Percentiles rank a stretch among this genome's conserved stretches.
These are phyloP conservation scores for Colletotrichum coccodes DNA, from an alignment of 2,329 filamentous ascomycete species.

Conservation along the genomic window DNA sequence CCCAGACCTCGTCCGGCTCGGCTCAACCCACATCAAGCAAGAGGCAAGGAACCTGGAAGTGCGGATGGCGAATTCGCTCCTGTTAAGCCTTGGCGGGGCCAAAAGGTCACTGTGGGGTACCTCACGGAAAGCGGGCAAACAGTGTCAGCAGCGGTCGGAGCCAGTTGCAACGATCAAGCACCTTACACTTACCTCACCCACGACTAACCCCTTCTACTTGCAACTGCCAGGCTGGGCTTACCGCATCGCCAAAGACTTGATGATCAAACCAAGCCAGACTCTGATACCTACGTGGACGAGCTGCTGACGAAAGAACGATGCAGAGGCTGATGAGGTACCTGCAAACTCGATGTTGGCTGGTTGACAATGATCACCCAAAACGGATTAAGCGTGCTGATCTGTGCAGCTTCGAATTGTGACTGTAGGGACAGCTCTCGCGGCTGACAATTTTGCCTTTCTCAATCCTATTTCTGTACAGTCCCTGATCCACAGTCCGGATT, in stretches of 20 bases:
- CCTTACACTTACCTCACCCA: not conserved
- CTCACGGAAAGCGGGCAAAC: not conserved
- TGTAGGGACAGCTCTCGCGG: not conserved
- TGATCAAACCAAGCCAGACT: not conserved
- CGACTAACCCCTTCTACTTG: not conserved
- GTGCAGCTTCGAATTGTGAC: not conserved
- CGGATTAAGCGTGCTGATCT: not conserved
- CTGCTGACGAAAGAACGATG: not conserved
- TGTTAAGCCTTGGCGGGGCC: constrained; percentile 23
- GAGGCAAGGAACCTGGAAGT: constrained; percentile 9
- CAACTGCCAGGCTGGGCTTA: not conserved
- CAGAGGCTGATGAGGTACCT: not conserved
- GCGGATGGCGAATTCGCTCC: constrained; percentile 21
- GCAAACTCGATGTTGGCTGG: not conserved
- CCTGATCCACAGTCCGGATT: not conserved
- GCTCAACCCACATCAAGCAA: not conserved
- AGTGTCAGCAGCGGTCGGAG: not conserved
- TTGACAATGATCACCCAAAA: not conserved
- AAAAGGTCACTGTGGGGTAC: constrained; percentile 18
- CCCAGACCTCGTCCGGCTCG: not conserved
- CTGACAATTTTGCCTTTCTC: not conserved
- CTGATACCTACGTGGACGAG: not conserved
- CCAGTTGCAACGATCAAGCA: not conserved
- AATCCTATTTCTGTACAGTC: not conserved
- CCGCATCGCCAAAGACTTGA: not conserved